A percentile compares a stretch with the other conserved stretches of the same genome.
phyloP scores from a whole-genome alignment of 2,329 filamentous ascomycete species.

The Cladophialophora exuberans region DNA sequence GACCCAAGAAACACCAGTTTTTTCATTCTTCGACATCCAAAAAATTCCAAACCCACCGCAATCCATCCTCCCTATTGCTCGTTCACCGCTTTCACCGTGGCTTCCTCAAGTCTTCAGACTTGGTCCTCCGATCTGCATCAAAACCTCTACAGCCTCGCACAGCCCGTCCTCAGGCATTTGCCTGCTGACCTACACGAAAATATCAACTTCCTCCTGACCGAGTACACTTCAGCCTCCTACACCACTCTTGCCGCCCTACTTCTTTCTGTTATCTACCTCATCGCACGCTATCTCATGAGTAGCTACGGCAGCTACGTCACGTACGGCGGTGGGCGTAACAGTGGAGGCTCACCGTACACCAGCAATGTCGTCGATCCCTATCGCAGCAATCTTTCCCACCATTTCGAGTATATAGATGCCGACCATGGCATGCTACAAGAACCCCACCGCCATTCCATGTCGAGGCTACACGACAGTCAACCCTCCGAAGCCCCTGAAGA shows the following conservation, averaged over 20 bases:
- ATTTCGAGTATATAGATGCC: slow-evolving; percentile 33
- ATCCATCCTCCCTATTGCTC: not conserved
- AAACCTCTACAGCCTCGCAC: slow-evolving; percentile 22
- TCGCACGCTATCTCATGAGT: slow-evolving; percentile 33
- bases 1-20: slow-evolving; percentile 8
- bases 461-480: slow-evolving; percentile 20
- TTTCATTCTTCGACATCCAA: not conserved
- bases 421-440: slow-evolving; percentile 29
- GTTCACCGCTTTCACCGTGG: slow-evolving; percentile 30
- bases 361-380: slow-evolving; percentile 26
- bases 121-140: slow-evolving; percentile 25
- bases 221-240: slow-evolving; percentile 31
- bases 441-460: slow-evolving; percentile 20
- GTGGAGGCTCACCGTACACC: slow-evolving; percentile 29
- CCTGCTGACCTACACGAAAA: slow-evolving; percentile 23
- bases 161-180: slow-evolving; percentile 19
- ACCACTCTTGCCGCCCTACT: slow-evolving; percentile 32
- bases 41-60: not conserved
- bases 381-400: slow-evolving; percentile 24
- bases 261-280: slow-evolving; percentile 32
- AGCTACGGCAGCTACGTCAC: slow-evolving; percentile 27
- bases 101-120: slow-evolving; percentile 30
- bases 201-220: slow-evolving; percentile 21
- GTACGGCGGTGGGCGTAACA: slow-evolving; percentile 25
- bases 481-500: slow-evolving; percentile 38